Evolutionary conservation across 805 yeast genomes (phyloP).

Genomic region (Yamadazyma sp.): DNA sequence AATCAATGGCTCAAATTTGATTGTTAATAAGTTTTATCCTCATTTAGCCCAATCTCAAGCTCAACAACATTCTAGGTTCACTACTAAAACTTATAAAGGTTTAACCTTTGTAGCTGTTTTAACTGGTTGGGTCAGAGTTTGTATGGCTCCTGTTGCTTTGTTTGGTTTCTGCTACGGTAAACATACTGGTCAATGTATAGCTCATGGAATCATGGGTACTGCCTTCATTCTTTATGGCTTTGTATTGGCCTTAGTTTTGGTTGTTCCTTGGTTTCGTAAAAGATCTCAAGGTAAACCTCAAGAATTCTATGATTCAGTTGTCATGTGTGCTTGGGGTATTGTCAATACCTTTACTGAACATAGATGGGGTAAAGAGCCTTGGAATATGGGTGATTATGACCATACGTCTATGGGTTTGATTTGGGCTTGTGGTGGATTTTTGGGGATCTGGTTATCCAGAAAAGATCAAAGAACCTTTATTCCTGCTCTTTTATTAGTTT

Average conservation of each 20-base stretch:
- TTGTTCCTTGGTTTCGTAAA: slow-evolving; percentile 71
- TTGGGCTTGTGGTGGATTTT: slow-evolving; percentile 93
- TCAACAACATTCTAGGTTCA: neutral
- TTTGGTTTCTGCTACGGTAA: slow-evolving; percentile 82
- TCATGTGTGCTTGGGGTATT: slow-evolving; percentile 88
- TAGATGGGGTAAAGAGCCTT: slow-evolving; percentile 83
- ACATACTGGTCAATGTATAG: slow-evolving; percentile 92
- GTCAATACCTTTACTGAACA: slow-evolving; percentile 96
- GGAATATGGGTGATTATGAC: slow-evolving; percentile 93
- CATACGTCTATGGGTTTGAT: slow-evolving; percentile 95
- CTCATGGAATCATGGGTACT: slow-evolving; percentile 96
- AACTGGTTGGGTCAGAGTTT: slow-evolving; percentile 75
- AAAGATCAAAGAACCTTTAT: slow-evolving; percentile 65
- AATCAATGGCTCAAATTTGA: slow-evolving; percentile 49
- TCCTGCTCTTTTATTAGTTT: slow-evolving; percentile 78
- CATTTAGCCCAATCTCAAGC: slow-evolving; percentile 23
- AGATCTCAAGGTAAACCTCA: slow-evolving; percentile 38
- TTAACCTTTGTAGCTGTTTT: slow-evolving; percentile 46
- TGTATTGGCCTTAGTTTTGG: slow-evolving; percentile 60
- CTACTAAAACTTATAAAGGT: slow-evolving; percentile 30
- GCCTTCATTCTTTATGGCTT: slow-evolving; percentile 82
- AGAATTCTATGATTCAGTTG: slow-evolving; percentile 77
- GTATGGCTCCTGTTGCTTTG: slow-evolving; percentile 78
- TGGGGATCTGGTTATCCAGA: slow-evolving; percentile 72
- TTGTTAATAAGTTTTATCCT: slow-evolving; percentile 33